A percentile compares a stretch with the other conserved stretches of the same genome.
These are phyloP conservation scores for Gilbertella persicaria DNA, from an alignment of 371 early-diverging fungal genomes.

Conservation along the genomic window DNA sequence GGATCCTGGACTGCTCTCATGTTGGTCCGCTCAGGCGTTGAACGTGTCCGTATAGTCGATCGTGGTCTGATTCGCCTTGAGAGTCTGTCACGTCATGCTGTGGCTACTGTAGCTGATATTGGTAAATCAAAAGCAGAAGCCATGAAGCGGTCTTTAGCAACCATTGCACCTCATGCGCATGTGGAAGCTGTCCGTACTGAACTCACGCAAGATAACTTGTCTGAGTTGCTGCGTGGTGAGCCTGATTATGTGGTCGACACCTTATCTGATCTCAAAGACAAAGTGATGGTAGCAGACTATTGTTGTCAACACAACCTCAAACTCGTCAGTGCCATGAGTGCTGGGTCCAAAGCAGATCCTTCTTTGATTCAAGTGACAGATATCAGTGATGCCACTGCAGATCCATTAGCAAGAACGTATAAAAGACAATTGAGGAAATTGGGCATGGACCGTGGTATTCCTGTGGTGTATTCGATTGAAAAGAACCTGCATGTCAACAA, in stretches of 20 bases:
- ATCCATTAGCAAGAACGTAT: conserved; percentile 88
- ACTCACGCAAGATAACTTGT: conserved; percentile 65
- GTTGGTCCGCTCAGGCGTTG: conserved; percentile 89
- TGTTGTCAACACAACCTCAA: conserved; percentile 72
- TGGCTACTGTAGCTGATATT: conserved; percentile 83
- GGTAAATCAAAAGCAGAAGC: conserved; percentile 82
- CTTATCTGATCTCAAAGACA: conserved; percentile 90
- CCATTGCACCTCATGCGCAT: conserved; percentile 76
- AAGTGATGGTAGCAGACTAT: conserved; percentile 81
- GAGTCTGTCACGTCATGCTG: conserved; percentile 87
- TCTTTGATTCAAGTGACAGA: conserved; percentile 92
- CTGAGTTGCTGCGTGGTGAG: conserved; percentile 60
- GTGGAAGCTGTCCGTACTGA: conserved; percentile 75
- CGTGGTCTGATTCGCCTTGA: conserved; percentile 88
- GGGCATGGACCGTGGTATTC: conserved; percentile 75
- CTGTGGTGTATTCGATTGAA: conserved; percentile 91
- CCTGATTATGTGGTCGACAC: conserved; percentile 84
- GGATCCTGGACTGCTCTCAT: conserved; percentile 92
- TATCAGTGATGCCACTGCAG: conserved; percentile 85
- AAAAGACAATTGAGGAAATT: conserved; percentile 70
- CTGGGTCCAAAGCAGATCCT: conserved; percentile 94
- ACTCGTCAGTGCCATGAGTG: conserved; percentile 89
- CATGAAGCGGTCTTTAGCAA: conserved; percentile 66
- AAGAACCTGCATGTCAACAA: conserved; percentile 55
- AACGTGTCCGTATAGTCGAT: conserved; percentile 84